Percentiles rank a stretch among this genome's conserved stretches.
Conservation (phyloP, 2,329 filamentous ascomycete species). For the Cryphonectria radicalis region DNA sequence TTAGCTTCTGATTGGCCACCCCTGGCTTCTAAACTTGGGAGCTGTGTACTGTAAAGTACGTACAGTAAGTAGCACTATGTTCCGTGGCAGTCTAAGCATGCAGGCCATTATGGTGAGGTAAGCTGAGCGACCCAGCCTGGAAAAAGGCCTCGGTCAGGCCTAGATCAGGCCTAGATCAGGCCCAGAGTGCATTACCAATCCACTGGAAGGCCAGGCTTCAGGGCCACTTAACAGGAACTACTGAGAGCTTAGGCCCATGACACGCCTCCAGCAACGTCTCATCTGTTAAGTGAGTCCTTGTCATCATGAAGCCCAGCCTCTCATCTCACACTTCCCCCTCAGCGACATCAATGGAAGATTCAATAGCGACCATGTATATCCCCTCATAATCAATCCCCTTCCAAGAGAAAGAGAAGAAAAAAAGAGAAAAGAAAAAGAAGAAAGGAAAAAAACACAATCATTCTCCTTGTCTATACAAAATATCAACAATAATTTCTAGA, state of each 20-base stretch:
- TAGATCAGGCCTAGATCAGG: neutral
- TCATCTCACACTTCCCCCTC: neutral
- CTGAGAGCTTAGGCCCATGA: neutral
- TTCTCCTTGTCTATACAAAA: neutral
- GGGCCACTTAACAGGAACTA: neutral
- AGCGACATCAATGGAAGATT: constrained; percentile 26
- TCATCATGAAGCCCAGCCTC: neutral
- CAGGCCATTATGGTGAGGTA: neutral
- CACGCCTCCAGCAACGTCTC: neutral
- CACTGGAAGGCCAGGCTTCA: neutral
- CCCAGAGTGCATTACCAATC: constrained; percentile 6
- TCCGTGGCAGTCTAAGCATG: neutral
- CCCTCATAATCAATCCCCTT: neutral
- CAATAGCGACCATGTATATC: constrained; percentile 7
- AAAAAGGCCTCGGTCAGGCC: neutral
- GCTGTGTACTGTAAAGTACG: constrained; percentile 12
- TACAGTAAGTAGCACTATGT: neutral
- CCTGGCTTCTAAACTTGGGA: constrained; percentile 29
- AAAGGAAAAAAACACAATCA: neutral
- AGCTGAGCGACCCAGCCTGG: neutral
- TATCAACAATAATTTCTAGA: neutral
- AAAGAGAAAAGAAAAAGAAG: neutral
- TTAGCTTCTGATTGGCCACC: constrained; percentile 44
- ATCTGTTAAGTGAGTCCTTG: neutral
- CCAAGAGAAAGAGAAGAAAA: neutral